Base-by-base conservation (phyloP, 2,329 filamentous ascomycete species). In the Xylariomycetidae sp. region DNA sequence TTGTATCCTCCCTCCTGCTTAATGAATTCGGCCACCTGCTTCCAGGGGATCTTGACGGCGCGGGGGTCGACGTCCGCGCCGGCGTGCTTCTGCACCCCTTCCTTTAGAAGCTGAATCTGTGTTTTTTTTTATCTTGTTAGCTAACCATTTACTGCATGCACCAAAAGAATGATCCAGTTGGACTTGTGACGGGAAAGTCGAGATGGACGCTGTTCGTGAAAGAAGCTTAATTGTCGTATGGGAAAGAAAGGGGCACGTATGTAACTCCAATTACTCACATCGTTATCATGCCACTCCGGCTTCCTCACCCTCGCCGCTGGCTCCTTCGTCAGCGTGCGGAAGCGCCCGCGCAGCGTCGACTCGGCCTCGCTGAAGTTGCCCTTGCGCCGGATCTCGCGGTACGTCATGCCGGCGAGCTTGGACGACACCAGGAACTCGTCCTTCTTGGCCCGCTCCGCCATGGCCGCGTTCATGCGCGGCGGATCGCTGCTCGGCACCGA, bases 211-310 rank as follows among this genome's bases (percentile, higher is more conserved):
- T n/a, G n/a, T n/a, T n/a, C n/a, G n/a, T n/a, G n/a, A n/a, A n/a
- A n/a, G n/a, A n/a, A n/a, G n/a, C n/a, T n/a, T n/a, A n/a, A n/a
- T n/a, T n/a, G n/a, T n/a, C n/a, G n/a, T n/a, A n/a, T n/a, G 10
- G 10, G 20, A 12, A 31, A 30, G 22, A 23, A 32, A 16, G 13
- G 5, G n/a, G 6, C n/a, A 9, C 14, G 16, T 23, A 8, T 23
- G 13, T 12, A 25, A 69, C 82, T 70, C 58, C 86, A 82, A 60
- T 88, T 82, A 69, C 82, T 70, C 58, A 86, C 82, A 60, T 88
- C 82, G 2, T 63, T 58, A 0, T 65, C 61, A 1, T 56, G 66
- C 82, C 83, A 88, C 37, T 70, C 58, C 0, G 84, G 83, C 55
- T 75, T 79, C 6, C 85, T 67, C 3, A 85, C 73, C 5, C 84